Conservation (phyloP, 192 early-diverging fungal genomes). For the Spizellomyces sp. region DNA sequence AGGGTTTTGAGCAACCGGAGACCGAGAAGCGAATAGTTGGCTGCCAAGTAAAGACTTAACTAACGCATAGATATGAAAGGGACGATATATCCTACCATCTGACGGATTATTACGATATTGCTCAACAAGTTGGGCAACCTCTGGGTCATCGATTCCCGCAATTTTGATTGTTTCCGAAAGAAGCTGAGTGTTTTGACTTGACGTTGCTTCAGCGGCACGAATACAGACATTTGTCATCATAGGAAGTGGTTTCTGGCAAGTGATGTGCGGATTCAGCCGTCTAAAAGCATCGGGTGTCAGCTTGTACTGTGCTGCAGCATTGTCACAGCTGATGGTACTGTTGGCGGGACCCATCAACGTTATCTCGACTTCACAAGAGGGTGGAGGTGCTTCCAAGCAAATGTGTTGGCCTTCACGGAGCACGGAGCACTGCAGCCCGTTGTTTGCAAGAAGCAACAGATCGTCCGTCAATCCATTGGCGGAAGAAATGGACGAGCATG, state of each 20-base stretch:
- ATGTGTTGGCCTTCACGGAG: not conserved
- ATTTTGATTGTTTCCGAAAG: not conserved
- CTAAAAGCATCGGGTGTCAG: not conserved
- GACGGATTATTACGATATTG: not conserved
- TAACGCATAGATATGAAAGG: not conserved
- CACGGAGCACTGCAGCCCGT: not conserved
- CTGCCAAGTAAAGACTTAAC: not conserved
- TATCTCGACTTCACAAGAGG: not conserved
- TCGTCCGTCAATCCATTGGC: not conserved
- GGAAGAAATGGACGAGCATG: not conserved
- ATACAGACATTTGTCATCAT: slow-evolving; percentile 1
- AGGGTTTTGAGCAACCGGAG: not conserved
- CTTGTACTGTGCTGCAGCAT: not conserved
- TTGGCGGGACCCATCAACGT: not conserved
- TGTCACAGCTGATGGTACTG: not conserved
- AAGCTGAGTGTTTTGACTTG: slow-evolving; percentile 1
- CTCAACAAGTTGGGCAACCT: not conserved
- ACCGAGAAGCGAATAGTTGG: slow-evolving; percentile 2
- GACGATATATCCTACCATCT: not conserved
- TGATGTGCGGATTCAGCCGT: not conserved
- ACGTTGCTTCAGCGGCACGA: not conserved
- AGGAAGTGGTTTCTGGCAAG: not conserved
- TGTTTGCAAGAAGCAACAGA: not conserved
- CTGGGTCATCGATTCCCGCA: not conserved
- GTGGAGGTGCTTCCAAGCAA: not conserved